A percentile compares a stretch with the other conserved stretches of the same genome.
These are phyloP conservation scores for Arachnomyces sp. DNA, from an alignment of 2,329 filamentous ascomycete genomes.

Conservation along the genomic window DNA sequence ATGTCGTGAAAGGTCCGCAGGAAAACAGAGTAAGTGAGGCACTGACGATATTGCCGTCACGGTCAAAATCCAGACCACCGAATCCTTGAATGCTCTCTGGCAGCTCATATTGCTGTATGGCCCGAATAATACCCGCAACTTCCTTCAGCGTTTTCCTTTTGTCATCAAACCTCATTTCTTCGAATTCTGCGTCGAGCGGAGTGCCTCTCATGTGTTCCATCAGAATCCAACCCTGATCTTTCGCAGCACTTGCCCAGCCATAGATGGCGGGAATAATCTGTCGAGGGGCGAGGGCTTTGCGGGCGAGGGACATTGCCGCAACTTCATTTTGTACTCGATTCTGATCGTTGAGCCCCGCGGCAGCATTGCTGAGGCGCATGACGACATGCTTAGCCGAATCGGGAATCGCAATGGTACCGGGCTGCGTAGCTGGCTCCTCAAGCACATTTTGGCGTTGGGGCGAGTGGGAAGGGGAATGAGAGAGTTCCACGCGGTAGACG, in stretches of 20 bases:
- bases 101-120: constrained; percentile 25
- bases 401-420: constrained; percentile 21
- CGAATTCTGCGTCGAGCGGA: constrained; percentile 17
- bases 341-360: constrained; percentile 21
- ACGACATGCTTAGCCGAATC: constrained; percentile 21
- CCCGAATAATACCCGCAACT: constrained; percentile 24
- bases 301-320: constrained; percentile 23
- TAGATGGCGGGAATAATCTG: constrained; percentile 25
- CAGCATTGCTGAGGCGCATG: constrained; percentile 26
- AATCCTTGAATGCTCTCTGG: constrained; percentile 23
- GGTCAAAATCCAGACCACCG: constrained; percentile 27
- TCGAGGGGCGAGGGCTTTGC: constrained; percentile 19
- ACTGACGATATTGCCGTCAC: constrained; percentile 23
- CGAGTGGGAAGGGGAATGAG: constrained; percentile 13
- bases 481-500: constrained; percentile 18
- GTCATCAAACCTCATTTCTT: constrained; percentile 15
- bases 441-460: constrained; percentile 5
- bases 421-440: constrained; percentile 9
- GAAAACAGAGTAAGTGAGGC: constrained; percentile 25
- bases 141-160: constrained; percentile 23
- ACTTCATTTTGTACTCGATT: constrained; percentile 29
- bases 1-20: constrained; percentile 23
- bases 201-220: constrained; percentile 26
- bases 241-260: constrained; percentile 20
- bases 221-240: constrained; percentile 23